These are phyloP conservation scores for Globisporangium carolinianum DNA, from an alignment of 352 stramenopile genomes.

Conservation along the genomic window DNA sequence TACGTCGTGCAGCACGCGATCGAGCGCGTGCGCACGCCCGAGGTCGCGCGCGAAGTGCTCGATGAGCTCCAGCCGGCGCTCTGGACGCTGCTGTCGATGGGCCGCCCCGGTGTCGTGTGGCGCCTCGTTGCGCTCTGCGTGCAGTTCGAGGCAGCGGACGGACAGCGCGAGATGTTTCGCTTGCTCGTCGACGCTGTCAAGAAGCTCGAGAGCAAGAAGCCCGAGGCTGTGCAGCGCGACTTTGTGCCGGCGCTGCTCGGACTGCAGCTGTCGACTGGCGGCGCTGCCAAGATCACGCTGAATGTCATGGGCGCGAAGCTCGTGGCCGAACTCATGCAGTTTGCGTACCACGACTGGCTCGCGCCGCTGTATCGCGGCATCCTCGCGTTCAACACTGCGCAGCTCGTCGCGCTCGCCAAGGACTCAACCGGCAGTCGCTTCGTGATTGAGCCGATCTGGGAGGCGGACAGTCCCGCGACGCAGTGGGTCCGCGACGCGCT, in stretches of 20 bases:
- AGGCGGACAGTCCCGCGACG: slow-evolving; percentile 42
- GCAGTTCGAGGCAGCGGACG: slow-evolving; percentile 35
- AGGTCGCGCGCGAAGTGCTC: slow-evolving; percentile 43
- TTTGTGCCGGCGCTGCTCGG: slow-evolving; percentile 58
- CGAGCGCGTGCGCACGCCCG: slow-evolving; percentile 33
- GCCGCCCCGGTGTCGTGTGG: slow-evolving; percentile 69
- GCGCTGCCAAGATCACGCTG: slow-evolving; percentile 50
- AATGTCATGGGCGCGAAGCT: slow-evolving; percentile 79
- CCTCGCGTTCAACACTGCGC: slow-evolving; percentile 51
- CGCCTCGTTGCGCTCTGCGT: slow-evolving; percentile 70
- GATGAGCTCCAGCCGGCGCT: slow-evolving; percentile 47
- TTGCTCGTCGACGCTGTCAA: slow-evolving; percentile 49
- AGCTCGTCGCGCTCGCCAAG: slow-evolving; percentile 67
- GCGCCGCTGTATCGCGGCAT: slow-evolving; percentile 53
- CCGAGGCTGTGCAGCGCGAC: slow-evolving; percentile 50
- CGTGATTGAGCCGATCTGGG: slow-evolving; percentile 75
- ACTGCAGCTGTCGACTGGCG: slow-evolving; percentile 56
- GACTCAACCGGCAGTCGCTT: slow-evolving; percentile 76
- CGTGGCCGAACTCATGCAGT: slow-evolving; percentile 60
- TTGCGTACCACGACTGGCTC: slow-evolving; percentile 42
- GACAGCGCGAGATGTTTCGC: slow-evolving; percentile 38
- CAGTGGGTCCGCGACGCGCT: slow-evolving; percentile 59
- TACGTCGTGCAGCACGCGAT: slow-evolving; percentile 79
- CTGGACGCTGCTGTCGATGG: slow-evolving; percentile 71
- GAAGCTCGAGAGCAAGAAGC: slow-evolving; percentile 80